Conservation (phyloP, 345 rosid genomes). For the Physaria fendleri region DNA sequence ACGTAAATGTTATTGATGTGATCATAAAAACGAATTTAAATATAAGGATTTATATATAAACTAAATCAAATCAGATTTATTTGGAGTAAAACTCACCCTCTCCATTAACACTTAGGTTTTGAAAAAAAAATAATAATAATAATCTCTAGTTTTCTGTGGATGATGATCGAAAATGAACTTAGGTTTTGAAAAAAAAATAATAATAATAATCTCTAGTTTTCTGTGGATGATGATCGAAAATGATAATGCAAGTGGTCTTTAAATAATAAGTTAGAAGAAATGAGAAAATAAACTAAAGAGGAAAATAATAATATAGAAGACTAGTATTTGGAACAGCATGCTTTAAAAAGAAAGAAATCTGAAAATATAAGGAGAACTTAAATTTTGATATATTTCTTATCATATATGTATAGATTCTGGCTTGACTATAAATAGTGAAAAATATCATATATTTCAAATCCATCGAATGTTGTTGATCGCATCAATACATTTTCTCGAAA, state of each 20-base stretch:
- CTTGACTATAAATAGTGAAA: too few species aligned
- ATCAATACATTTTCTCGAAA: too few species aligned
- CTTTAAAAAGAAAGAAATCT: not conserved
- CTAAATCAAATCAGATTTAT: not conserved
- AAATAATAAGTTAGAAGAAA: not conserved
- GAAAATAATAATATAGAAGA: not conserved
- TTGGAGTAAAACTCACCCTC: constrained; percentile 7
- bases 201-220: too few species aligned
- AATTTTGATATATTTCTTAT: constrained; percentile 1
- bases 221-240: not conserved
- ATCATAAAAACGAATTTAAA: not conserved
- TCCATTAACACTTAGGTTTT: too few species aligned
- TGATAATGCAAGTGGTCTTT: not conserved
- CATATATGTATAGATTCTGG: not conserved
- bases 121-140: too few species aligned
- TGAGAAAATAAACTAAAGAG: not conserved
- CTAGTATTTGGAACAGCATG: not conserved
- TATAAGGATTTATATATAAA: not conserved
- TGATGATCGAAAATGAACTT: not conserved
- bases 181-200: too few species aligned
- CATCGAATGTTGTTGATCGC: too few species aligned
- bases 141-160: not conserved
- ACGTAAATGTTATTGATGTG: not conserved
- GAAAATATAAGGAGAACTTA: not conserved
- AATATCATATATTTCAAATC: too few species aligned